Percentiles rank a stretch among this genome's conserved stretches.
Evolutionary conservation across 2,329 filamentous ascomycete genomes (phyloP).

Genomic region (Xylariomycetidae sp.): DNA sequence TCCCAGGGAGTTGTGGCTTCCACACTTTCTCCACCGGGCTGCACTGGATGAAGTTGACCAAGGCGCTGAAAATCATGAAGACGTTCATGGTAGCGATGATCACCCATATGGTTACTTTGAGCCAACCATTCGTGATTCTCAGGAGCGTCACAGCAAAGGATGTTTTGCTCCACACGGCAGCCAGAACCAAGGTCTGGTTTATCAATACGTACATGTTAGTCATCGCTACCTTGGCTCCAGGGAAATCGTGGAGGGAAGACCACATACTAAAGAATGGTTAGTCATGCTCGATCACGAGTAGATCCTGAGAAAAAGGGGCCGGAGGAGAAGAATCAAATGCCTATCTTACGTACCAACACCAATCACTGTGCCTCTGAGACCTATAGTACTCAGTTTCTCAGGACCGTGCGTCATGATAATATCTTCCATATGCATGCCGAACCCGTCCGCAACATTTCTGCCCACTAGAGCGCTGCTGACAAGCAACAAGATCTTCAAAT

Average conservation of each 20-base stretch:
- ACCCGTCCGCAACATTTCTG: too few relatives aligned
- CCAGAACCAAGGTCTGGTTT: conserved; percentile 17
- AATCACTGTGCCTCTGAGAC: too few relatives aligned
- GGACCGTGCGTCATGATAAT: too few relatives aligned
- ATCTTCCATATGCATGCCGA: too few relatives aligned
- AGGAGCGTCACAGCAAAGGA: conserved; percentile 33
- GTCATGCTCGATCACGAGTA: too few relatives aligned
- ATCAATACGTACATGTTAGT: too few relatives aligned
- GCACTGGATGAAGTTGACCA: conserved; percentile 28
- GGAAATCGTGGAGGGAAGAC: too few relatives aligned
- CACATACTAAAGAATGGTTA: too few relatives aligned
- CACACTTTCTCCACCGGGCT: conserved; percentile 25
- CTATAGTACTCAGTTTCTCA: too few relatives aligned
- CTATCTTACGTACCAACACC: too few relatives aligned
- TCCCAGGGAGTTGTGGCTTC: conserved; percentile 18
- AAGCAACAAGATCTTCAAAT: not conserved
- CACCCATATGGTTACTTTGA: conserved; percentile 25
- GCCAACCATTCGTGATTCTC: conserved; percentile 23
- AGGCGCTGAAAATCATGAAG: conserved; percentile 18
- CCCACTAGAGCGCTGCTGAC: too few relatives aligned
- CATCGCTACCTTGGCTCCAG: too few relatives aligned
- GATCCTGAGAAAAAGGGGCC: conserved; percentile 13
- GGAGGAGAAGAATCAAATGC: conserved; percentile 6
- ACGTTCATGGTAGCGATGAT: conserved; percentile 29
- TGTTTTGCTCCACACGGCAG: conserved; percentile 31